Evolutionary conservation across 192 early-diverging fungal species (phyloP), one percentile per base, ranked within the genome.

Genomic region (Phycomyces nitens): DNA sequence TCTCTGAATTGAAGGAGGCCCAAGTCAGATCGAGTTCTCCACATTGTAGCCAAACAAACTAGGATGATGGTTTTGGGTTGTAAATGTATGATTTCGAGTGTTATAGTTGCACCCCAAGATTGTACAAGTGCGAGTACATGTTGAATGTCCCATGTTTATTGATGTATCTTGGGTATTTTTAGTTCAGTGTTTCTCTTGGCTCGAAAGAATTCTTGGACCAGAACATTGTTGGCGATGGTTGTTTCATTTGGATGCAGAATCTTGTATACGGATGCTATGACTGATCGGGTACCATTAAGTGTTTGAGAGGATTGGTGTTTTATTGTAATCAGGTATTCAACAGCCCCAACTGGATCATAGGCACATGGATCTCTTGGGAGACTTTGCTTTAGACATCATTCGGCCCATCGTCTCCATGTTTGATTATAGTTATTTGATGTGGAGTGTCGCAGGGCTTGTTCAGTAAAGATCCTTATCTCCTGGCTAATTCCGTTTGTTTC

Each of bases 141-240:
- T 54, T 54, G 9, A 24, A 54, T 10, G 10, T 54, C 53, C 53
- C 53, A 54, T 5, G 10, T 34, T 34, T 34, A 2, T 44, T 59
- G 40, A 39, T 44, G 58, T 21, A 23, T 53, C 3, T n/a, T 23
- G 1, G 52, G 52, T 7, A 59, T 2, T 21, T 59, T 59, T 16
- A 59, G 6, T 43, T 23, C 29, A 12, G 39, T 1, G 5, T 27
- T 22, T 23, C 16, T 62, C 18, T 51, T 51, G 3, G 49, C 49
- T 24, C 51, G 50, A 14, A 62, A 62, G 29, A 62, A 52, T 22
- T 34, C 58, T 5, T 29, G 18, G 1, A 59, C 16, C 8, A n/a
- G n/a, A 18, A 3, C 7, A 18, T 51, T 1, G 10, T 51, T n/a
- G 0, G 60, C 49, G 12, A 62, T 42, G 26, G 20, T 10, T 38